Conservation (phyloP, 805 yeast species). For the Naumovozyma baii region DNA sequence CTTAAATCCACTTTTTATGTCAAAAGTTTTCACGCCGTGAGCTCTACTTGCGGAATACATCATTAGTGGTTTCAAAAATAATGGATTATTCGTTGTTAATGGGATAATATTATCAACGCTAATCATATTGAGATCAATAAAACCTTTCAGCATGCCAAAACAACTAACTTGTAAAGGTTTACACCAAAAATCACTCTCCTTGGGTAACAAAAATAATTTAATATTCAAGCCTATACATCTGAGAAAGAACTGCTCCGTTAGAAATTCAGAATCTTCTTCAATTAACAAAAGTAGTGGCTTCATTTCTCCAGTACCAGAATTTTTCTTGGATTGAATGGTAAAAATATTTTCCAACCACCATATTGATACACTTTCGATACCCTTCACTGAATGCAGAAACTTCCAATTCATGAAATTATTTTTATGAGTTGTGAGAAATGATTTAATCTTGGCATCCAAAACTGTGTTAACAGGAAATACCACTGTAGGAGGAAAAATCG, state of each 20-base stretch:
- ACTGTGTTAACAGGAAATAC: background rate
- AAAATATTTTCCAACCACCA: background rate
- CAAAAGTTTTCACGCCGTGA: background rate
- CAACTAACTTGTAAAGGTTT: background rate
- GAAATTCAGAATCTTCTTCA: background rate
- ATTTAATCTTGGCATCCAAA: background rate
- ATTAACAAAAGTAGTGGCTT: background rate
- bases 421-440: background rate
- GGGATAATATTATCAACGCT: background rate
- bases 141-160: background rate
- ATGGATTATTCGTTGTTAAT: background rate
- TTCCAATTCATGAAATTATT: background rate
- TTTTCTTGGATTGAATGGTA: too few species aligned
- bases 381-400: background rate
- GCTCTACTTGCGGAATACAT: background rate
- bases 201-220: background rate
- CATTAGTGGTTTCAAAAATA: background rate
- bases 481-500: background rate
- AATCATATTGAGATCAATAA: background rate
- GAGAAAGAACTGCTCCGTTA: background rate
- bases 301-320: background rate
- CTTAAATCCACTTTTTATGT: background rate
- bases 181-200: background rate
- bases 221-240: background rate
- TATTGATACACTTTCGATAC: background rate